Evolutionary conservation across 202 grass and related monocot genomes (phyloP), one percentile per base, ranked within the genome.

Genomic region (Panicum hallii): DNA sequence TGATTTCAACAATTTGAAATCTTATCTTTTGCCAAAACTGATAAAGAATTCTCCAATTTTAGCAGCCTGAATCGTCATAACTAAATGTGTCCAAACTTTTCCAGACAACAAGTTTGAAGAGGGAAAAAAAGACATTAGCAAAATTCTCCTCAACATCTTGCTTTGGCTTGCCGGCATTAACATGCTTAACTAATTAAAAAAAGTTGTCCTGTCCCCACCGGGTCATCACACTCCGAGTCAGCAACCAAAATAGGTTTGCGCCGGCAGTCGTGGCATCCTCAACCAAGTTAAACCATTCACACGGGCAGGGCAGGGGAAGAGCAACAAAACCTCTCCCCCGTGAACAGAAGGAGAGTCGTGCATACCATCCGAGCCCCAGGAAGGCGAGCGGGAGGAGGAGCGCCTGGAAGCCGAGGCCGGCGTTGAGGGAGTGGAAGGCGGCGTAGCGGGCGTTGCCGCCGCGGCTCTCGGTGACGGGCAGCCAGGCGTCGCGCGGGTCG

Each of bases 381-480:
- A 99, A 94, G 4, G 96, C 90, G 81, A 99, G 91, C 0, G 96
- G 96, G 52, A 99, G 90, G 80, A 99, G 93, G 86, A 99, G 94
- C 34, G 96, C 96, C 88, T 99, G 96, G 87, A 99, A 99, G 0
- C 96, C 96, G 44, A 99, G 91, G 53, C 91, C 96, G 46, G 96
- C 96, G 85, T 95, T 99, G 81, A 99, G 87, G 13, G 89, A 89
- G 87, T 99, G 96, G 74, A 99, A 99, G 17, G 93, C 96, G 15
- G 96, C 96, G 73, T 95, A 99, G 78, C 92, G 86, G 0, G 93
- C 93, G 81, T 99, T 99, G 41, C 96, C 96, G 65, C 90, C 90
- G 83, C 96, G 96, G 76, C 89, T 92, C 89, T 99, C 93, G 60
- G 96, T 99, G 84, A 99, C 92, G 80, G 96, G 96, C 68, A 99